Evolutionary conservation across 345 rosid genomes (phyloP).

Genomic region (Clausena lansium): DNA sequence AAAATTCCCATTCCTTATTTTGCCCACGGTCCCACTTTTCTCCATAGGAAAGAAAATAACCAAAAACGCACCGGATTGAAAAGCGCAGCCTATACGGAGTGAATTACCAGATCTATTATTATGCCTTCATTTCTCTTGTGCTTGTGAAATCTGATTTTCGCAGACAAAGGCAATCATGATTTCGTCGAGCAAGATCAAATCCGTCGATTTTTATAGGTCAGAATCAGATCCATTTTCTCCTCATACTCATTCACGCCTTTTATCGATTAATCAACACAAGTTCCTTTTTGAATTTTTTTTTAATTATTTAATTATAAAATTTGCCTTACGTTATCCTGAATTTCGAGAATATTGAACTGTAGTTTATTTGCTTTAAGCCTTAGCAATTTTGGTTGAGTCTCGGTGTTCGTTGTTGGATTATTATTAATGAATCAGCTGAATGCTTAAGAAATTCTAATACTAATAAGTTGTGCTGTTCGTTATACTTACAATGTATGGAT

Average conservation of each 20-base stretch:
- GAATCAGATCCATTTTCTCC: conserved; percentile 36
- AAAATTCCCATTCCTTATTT: not conserved
- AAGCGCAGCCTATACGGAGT: not conserved
- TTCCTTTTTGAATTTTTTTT: not conserved
- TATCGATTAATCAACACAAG: not conserved
- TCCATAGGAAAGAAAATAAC: not conserved
- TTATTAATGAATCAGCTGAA: not conserved
- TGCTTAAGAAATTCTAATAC: not conserved
- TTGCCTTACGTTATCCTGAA: not conserved
- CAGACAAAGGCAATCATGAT: conserved; percentile 38
- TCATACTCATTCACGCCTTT: not conserved
- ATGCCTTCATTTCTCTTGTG: conserved; percentile 12
- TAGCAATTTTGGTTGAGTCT: not conserved
- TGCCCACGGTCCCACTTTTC: not conserved
- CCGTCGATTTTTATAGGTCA: conserved; percentile 76
- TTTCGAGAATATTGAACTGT: not conserved
- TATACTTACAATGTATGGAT: not conserved
- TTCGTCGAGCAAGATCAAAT: conserved; percentile 58
- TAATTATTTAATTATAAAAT: not conserved
- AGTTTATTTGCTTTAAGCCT: not conserved
- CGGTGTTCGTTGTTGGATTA: not conserved
- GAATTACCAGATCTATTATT: conserved; percentile 13
- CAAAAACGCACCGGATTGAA: not conserved
- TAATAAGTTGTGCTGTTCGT: not conserved
- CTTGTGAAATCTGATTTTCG: conserved; percentile 4